Evolutionary conservation across 352 stramenopile genomes (phyloP).

Genomic region (Phytopythium vexans): DNA sequence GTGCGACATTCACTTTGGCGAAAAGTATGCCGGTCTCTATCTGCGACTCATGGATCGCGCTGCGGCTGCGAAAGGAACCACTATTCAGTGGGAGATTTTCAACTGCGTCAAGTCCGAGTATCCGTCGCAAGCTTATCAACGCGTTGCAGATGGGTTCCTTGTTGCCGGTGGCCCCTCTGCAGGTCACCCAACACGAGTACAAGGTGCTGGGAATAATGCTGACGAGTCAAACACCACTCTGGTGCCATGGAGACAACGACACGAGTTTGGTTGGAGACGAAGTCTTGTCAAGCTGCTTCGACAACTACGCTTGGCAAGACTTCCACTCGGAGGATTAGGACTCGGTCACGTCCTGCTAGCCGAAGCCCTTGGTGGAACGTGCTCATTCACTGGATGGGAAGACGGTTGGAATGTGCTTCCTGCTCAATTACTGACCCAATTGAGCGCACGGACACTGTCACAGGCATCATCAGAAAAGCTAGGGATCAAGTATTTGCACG

Average conservation of each 20-base stretch:
- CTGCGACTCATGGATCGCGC: constrained; percentile 31
- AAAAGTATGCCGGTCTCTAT: constrained; percentile 35
- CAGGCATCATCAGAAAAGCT: constrained; percentile 5
- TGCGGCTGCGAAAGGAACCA: constrained; percentile 14
- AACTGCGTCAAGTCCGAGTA: constrained; percentile 37
- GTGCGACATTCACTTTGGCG: constrained; percentile 36
- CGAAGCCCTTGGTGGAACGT: constrained; percentile 14
- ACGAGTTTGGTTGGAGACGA: constrained; percentile 12
- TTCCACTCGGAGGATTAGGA: constrained; percentile 19
- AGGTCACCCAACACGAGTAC: constrained; percentile 1
- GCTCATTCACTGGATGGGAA: constrained; percentile 11
- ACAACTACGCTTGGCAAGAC: constrained; percentile 18
- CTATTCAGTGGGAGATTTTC: constrained; percentile 33
- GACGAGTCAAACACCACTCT: constrained; percentile 5
- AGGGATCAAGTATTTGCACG: constrained; percentile 23
- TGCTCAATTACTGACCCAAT: background rate
- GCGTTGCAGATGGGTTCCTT: constrained; percentile 24
- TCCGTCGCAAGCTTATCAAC: constrained; percentile 23
- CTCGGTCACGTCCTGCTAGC: constrained; percentile 29
- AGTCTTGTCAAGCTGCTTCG: constrained; percentile 20
- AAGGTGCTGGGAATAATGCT: background rate
- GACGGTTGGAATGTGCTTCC: constrained; percentile 22
- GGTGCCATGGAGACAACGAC: background rate
- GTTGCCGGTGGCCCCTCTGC: constrained; percentile 28
- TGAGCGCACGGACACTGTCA: background rate